Conservation (phyloP, 179 eudicot genomes). For the Sideroxylon spinosum region DNA sequence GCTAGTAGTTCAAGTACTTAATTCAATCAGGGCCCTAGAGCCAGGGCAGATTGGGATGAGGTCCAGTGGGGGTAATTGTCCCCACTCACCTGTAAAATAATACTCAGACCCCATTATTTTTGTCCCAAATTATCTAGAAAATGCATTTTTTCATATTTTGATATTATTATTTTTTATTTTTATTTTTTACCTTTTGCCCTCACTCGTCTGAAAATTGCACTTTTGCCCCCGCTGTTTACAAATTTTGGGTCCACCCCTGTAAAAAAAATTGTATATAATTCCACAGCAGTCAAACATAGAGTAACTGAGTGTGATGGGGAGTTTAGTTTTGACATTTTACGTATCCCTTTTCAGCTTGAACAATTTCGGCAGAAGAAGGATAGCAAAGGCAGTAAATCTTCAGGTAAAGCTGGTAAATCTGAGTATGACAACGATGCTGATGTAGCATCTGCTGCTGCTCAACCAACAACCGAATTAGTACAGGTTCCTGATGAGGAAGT, state of each 20-base stretch:
- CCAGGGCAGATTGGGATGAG: too few species aligned
- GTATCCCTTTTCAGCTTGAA: conserved; percentile 56
- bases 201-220: too few species aligned
- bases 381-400: conserved; percentile 50
- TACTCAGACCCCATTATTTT: too few species aligned
- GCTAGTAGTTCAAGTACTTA: too few species aligned
- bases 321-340: conserved; percentile 19
- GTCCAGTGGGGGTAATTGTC: too few species aligned
- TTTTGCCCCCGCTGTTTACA: too few species aligned
- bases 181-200: neutral
- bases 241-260: neutral
- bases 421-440: conserved; percentile 35
- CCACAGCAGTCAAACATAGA: neutral
- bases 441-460: conserved; percentile 19
- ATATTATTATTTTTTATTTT: neutral
- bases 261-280: neutral
- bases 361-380: conserved; percentile 85
- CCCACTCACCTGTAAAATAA: too few species aligned
- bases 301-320: neutral
- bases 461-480: conserved; percentile 25
- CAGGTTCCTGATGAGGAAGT: conserved; percentile 32
- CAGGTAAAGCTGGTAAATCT: conserved; percentile 42
- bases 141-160: neutral
- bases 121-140: too few species aligned
- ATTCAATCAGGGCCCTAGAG: too few species aligned